Evolutionary conservation across 805 yeast genomes (phyloP), one percentile per base, ranked within the genome.

Genomic region (Brettanomyces nanus): DNA sequence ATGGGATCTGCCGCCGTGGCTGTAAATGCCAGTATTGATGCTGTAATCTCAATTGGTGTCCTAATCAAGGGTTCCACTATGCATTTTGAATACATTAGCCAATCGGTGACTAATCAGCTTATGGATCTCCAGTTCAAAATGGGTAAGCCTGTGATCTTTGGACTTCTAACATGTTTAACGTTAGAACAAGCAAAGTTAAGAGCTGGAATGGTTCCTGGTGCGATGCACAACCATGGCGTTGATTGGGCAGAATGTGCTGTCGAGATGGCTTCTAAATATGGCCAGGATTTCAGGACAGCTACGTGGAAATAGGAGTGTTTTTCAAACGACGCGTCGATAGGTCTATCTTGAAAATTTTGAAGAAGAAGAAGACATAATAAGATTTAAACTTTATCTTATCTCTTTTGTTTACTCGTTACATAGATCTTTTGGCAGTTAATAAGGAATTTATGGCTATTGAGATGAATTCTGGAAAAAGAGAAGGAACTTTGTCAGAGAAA

Each of bases 241-340:
- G 98, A 92, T 61, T 90, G 98, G 98, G 98, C 95, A 49, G 89
- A 94, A 26, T 96, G 97, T 38, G 98, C 98, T 13, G 95, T 92
- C 20, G 98, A 90, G 66, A 90, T 92, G 97, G 80, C 75, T 4
- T 36, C 54, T 13, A 75, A 75, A 48, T 74, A 42, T 41, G 37
- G 37, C 13, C 19, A 22, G 14, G 27, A 13, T 23, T 28, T 28
- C 31, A 28, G 26, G 26, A 23, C 26, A 9, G 26, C 26, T 7
- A 23, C 26, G 26, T 23, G 26, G 26, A 23, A 23, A 23, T 23
- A 23, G 26, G 26, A 11, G 11, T n/a, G n/a, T n/a, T n/a, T n/a
- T n/a, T n/a, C n/a, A n/a, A n/a, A n/a, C n/a, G n/a, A n/a, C n/a
- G n/a, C n/a, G n/a, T n/a, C n/a, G n/a, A n/a, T n/a, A n/a, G n/a